phyloP scores from a whole-genome alignment of 768 basidiomycete species.

The Cystofilobasidium ferigula region DNA sequence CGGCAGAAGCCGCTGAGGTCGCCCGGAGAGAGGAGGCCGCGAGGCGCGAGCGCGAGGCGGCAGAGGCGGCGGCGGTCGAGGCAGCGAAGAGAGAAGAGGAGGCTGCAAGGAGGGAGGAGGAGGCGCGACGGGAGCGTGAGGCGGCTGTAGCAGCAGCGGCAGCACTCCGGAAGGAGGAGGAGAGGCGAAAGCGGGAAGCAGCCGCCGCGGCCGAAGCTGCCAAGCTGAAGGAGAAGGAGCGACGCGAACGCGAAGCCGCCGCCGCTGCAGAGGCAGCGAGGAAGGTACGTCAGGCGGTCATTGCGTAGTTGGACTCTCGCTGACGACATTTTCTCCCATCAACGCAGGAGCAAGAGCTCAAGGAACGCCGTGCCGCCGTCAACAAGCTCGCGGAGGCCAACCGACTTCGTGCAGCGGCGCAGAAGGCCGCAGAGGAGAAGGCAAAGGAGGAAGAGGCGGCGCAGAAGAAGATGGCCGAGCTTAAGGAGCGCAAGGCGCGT shows the following conservation, averaged over 20 bases:
- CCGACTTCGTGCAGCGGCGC: conserved; percentile 57
- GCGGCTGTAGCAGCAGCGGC: too few species aligned
- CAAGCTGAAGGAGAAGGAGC: too few species aligned
- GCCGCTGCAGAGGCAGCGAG: conserved; percentile 71
- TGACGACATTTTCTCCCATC: conserved; percentile 1
- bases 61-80: too few species aligned
- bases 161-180: too few species aligned
- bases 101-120: too few species aligned
- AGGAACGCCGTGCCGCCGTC: conserved; percentile 62
- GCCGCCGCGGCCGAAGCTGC: conserved; percentile 21
- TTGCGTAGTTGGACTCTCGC: neutral
- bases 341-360: conserved; percentile 73
- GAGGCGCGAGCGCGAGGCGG: too few species aligned
- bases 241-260: conserved; percentile 60
- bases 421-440: conserved; percentile 71
- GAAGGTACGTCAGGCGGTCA: conserved; percentile 50
- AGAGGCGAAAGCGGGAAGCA: too few species aligned
- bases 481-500: conserved; percentile 19
- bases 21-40: too few species aligned
- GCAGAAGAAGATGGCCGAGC: conserved; percentile 6
- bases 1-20: too few species aligned
- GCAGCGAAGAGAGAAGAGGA: too few species aligned
- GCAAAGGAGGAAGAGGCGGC: conserved; percentile 38
- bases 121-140: too few species aligned
- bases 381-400: conserved; percentile 73